phyloP scores from a whole-genome alignment of 331 rosid genomes.

The Saraca asoca region DNA sequence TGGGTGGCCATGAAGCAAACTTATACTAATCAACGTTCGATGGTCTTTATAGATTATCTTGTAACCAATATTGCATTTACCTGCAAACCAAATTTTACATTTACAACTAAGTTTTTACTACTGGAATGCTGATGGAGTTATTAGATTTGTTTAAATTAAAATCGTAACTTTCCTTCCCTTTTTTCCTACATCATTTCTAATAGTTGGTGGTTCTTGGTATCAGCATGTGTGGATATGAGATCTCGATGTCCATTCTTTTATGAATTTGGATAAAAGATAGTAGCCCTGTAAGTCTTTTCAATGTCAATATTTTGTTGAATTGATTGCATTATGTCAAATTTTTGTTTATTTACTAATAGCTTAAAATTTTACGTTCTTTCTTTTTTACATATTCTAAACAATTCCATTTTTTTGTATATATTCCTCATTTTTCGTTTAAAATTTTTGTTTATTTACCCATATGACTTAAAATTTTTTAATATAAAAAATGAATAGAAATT shows the following conservation, averaged over 20 bases:
- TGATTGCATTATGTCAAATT: too few species aligned
- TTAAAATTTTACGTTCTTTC: too few species aligned
- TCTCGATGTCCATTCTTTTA: constrained; percentile 78
- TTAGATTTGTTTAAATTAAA: background rate
- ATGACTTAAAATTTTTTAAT: too few species aligned
- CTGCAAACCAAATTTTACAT: constrained; percentile 10
- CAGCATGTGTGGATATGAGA: constrained; percentile 80
- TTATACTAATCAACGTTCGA: constrained; percentile 20
- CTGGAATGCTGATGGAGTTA: constrained; percentile 18
- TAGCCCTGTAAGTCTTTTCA: constrained; percentile 89
- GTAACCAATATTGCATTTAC: constrained; percentile 6
- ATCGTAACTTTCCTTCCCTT: background rate
- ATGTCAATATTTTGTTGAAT: too few species aligned
- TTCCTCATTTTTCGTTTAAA: too few species aligned
- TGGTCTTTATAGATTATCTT: constrained; percentile 12
- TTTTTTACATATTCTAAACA: too few species aligned
- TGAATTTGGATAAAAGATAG: constrained; percentile 96
- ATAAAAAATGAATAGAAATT: too few species aligned
- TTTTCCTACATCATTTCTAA: constrained; percentile 24
- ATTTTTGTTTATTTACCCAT: too few species aligned
- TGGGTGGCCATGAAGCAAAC: constrained; percentile 7
- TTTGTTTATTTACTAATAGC: too few species aligned
- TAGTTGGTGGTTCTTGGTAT: constrained; percentile 32
- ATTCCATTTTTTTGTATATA: too few species aligned
- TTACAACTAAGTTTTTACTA: constrained; percentile 6